Percentiles rank a stretch among this genome's conserved stretches.
Conservation (phyloP, 2,329 filamentous ascomycete species). For the Cercospora janseana region DNA sequence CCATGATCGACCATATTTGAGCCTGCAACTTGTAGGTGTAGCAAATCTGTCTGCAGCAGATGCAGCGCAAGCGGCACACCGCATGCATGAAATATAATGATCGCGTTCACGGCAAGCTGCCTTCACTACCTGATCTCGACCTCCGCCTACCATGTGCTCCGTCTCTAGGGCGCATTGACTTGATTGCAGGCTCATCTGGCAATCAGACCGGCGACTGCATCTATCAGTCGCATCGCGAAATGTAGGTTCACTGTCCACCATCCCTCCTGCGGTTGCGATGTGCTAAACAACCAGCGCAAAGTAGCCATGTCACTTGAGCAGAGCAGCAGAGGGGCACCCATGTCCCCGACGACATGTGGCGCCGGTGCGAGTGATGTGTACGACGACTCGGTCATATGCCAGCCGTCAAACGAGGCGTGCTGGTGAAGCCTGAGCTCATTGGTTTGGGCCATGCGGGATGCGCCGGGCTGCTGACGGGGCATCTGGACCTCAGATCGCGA, state of each 20-base stretch:
- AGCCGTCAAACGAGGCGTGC: conserved; percentile 7
- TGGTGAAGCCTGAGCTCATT: conserved; percentile 5
- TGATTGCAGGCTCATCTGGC: neutral
- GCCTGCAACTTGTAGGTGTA: conserved; percentile 32
- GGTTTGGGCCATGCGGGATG: conserved; percentile 5
- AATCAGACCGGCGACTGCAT: neutral
- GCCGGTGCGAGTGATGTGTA: conserved; percentile 1
- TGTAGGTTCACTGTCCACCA: conserved; percentile 4
- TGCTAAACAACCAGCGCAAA: conserved; percentile 1
- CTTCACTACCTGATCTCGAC: neutral
- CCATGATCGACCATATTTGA: conserved; percentile 34
- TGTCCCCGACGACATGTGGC: neutral
- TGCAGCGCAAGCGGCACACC: conserved; percentile 33
- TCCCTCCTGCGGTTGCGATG: neutral
- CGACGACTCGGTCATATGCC: neutral
- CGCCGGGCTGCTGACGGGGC: conserved; percentile 2
- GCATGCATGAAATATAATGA: conserved; percentile 32
- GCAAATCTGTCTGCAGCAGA: conserved; percentile 27
- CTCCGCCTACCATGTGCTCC: conserved; percentile 1
- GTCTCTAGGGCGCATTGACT: neutral
- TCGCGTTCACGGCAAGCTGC: conserved; percentile 3
- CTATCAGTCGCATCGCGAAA: neutral
- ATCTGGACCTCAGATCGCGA: neutral
- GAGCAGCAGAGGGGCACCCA: neutral
- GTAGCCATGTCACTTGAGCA: neutral